Percentiles rank a stretch among this genome's conserved stretches.
These are phyloP conservation scores for Avena sativa DNA, from an alignment of 176 grass and related monocot genomes.

Conservation along the genomic window DNA sequence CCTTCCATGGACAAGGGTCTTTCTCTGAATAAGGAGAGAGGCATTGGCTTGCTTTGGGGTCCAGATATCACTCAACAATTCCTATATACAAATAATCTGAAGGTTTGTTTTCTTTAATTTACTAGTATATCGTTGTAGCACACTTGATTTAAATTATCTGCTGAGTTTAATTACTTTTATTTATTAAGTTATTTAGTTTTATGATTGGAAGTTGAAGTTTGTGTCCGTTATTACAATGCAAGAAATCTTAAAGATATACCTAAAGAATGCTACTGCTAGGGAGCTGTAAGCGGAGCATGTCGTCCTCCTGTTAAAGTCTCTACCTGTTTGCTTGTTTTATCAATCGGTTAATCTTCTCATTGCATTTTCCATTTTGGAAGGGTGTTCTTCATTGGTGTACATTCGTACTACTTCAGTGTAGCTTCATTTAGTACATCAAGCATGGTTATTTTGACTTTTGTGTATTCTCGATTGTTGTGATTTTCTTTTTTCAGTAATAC, in stretches of 20 bases:
- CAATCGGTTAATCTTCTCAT: neutral
- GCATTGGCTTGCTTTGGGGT: conserved; percentile 98
- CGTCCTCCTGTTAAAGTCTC: neutral
- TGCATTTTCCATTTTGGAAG: conserved; percentile 1
- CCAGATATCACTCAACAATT: conserved; percentile 97
- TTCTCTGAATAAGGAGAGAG: conserved; percentile 87
- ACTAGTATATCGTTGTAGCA: neutral
- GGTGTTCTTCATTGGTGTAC: neutral
- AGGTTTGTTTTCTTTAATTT: conserved; percentile 60
- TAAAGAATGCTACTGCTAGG: neutral
- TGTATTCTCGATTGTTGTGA: neutral
- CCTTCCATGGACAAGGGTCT: conserved; percentile 74
- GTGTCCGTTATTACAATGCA: neutral
- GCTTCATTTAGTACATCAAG: conserved; percentile 2
- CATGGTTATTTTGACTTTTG: neutral
- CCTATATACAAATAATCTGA: conserved; percentile 77
- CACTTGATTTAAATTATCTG: conserved; percentile 6
- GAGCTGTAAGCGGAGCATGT: neutral
- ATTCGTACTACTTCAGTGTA: conserved; percentile 10
- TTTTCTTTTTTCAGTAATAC: neutral
- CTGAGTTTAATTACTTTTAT: neutral
- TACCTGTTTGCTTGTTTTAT: conserved; percentile 28
- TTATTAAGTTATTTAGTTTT: neutral
- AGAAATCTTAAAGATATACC: neutral
- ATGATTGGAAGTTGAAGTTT: neutral